Evolutionary conservation across 2,329 filamentous ascomycete genomes (phyloP).

Genomic region (Hirsutella rhossiliensis): DNA sequence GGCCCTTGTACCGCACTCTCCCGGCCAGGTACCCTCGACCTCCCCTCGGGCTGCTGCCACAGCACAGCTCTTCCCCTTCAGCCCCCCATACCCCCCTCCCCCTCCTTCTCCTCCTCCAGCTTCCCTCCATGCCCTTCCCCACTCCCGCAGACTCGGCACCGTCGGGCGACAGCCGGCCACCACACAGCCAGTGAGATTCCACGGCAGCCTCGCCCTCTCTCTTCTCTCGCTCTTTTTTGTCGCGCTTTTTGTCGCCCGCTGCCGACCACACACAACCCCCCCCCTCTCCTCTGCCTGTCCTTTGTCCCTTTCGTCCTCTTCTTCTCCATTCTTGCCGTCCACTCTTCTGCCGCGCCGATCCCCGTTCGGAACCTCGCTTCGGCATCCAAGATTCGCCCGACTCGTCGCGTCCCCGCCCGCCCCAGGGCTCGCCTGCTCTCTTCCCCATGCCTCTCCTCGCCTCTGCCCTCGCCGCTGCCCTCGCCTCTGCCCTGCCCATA

Average conservation of each 20-base stretch:
- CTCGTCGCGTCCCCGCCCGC: not conserved
- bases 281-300: not conserved
- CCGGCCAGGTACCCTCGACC: no score
- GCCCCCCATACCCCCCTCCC: no score
- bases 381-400: not conserved
- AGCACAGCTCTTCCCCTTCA: not conserved
- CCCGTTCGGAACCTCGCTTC: no score
- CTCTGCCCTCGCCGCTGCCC: constrained; percentile 1
- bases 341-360: not conserved
- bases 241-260: not conserved
- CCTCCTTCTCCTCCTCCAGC: not conserved
- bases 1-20: no score
- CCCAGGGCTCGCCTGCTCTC: not conserved
- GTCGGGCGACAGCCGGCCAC: constrained; percentile 8
- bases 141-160: constrained; percentile 3
- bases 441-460: constrained; percentile 6
- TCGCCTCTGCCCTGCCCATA: constrained; percentile 2
- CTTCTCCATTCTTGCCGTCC: not conserved
- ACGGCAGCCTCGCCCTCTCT: not conserved
- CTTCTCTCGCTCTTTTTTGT: not conserved
- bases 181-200: constrained; percentile 1
- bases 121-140: not conserved
- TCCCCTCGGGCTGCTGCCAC: no score
- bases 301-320: not conserved
- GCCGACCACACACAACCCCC: not conserved